Base-by-base conservation (phyloP, 805 yeast species). In the Nakazawaea populi region DNA sequence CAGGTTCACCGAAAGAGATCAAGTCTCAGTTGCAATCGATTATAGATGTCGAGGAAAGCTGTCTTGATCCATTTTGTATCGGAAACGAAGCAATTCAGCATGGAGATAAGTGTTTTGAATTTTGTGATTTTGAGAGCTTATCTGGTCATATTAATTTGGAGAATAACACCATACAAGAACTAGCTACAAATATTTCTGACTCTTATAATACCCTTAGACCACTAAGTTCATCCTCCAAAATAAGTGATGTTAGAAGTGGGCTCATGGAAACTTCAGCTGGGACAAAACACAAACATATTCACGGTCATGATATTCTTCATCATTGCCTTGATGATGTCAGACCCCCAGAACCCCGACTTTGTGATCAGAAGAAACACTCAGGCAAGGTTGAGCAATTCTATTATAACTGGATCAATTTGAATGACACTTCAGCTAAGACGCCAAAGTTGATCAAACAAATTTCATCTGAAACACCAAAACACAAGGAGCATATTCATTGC, bases 21-120 rank as follows among this genome's bases (percentile, higher is more conserved):
- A 40, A 34, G n/a, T 10, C 32, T 12, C 48, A 44, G 24, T n/a
- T 49, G 7, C 47, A 44, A 18, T 39, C 44, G 8, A 12, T 49
- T 4, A 10, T 49, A 5, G 50, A 46, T 31, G 18, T 14, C 12
- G 42, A 44, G 14, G 40, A 37, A 4, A 14, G 27, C 12, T 41
- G 50, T 14, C 6, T 36, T 8, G 43, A 46, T n/a, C 47, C 44
- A 12, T 24, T 31, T 10, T 36, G 46, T 40, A 34, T 39, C 1
- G 47, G 34, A 11, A 39, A 27, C 36, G 52, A 48, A 6, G n/a
- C 48, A 5, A 35, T 9, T 4, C 38, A 35, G 9, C 41, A 42
- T 14, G 50, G 43, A 5, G 65, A 61, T 30, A 59, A 61, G 45
- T 61, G 64, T 44, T 54, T 60, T 49, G 64, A 60, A 14, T 56